Evolutionary conservation across 2,329 filamentous ascomycete genomes (phyloP), one percentile per base, ranked within the genome.

Genomic region (Lecanicillium sp.): DNA sequence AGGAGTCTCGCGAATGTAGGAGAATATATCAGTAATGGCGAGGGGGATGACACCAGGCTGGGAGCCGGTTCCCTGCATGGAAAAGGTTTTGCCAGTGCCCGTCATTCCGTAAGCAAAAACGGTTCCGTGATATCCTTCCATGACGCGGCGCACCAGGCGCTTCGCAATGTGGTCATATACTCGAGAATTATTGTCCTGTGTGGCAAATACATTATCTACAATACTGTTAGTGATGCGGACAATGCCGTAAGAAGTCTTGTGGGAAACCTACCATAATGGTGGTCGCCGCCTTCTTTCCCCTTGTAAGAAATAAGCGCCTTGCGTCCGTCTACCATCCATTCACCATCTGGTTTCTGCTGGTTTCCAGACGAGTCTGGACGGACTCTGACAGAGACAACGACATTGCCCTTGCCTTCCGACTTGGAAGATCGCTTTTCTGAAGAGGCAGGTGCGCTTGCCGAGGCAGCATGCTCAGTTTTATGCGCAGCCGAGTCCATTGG

Each of bases 51-150:
- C 92, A 65, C 92, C 92, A 1, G 92, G 92, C 29, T 88, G 94
- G 3, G 85, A 86, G 33, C 89, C 88, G 9, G 92, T 98, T 51
- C 92, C 92, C 67, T 98, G 92, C 92, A 98, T 98, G 29, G 90
- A 96, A 59, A 96, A 98, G 1, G 92, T 98, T 67, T 98, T 98
- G 50, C 92, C 92, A 1, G 92, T 96, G 45, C 92, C 92, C 4
- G 92, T 98, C 89, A 96, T 96, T 55, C 92, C 92, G 59, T 98
- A 98, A 14, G 90, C 90, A 58, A 98, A 96, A 17, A 98, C 92
- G 1, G 92, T 98, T 43, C 90, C 92, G 54, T 96, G 90, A 58
- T 96, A 98, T 30, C 92, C 92, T 67, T 98, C 92, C 92, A 98
- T 98, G 35, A 98, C 92, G 52, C 92, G 76, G 50, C 92, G 83